These are phyloP conservation scores for Sugiyamaella qingdaonensis DNA, from an alignment of 805 yeast species.

Conservation along the genomic window DNA sequence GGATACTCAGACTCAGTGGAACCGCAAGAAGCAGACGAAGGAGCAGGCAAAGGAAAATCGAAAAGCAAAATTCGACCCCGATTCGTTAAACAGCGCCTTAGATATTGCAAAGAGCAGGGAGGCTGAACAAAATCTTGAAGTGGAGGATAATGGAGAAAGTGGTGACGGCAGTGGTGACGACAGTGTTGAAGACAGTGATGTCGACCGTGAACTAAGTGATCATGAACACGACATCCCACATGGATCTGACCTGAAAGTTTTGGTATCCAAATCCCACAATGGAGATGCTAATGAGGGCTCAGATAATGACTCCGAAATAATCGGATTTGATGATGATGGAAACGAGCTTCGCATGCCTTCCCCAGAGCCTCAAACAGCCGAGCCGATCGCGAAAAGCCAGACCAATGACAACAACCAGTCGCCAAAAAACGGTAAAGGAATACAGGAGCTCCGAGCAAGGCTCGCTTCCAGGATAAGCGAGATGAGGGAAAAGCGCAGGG, in stretches of 20 bases:
- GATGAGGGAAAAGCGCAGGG: slow-evolving; percentile 78
- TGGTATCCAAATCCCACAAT: slow-evolving; percentile 20
- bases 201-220: slow-evolving; percentile 18
- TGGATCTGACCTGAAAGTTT: no score
- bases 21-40: slow-evolving; percentile 64
- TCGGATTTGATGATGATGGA: slow-evolving; percentile 72
- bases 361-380: slow-evolving; percentile 12
- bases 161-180: slow-evolving; percentile 31
- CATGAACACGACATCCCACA: slow-evolving; percentile 14
- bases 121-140: slow-evolving; percentile 32
- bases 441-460: slow-evolving; percentile 70
- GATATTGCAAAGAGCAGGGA: slow-evolving; percentile 29
- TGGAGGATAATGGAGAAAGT: slow-evolving; percentile 20
- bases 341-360: slow-evolving; percentile 37
- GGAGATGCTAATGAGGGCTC: background rate
- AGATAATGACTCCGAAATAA: slow-evolving; percentile 13
- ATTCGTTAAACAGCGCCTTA: slow-evolving; percentile 30
- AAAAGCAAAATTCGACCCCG: slow-evolving; percentile 71
- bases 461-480: slow-evolving; percentile 66
- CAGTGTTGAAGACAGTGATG: slow-evolving; percentile 28
- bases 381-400: slow-evolving; percentile 19
- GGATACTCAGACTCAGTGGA: slow-evolving; percentile 87
- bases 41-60: slow-evolving; percentile 63
- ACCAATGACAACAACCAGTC: background rate
- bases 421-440: slow-evolving; percentile 34